Evolutionary conservation across 495 filamentous ascomycete species (phyloP).

Genomic region (Aspergillus sclerotiicarbonarius): DNA sequence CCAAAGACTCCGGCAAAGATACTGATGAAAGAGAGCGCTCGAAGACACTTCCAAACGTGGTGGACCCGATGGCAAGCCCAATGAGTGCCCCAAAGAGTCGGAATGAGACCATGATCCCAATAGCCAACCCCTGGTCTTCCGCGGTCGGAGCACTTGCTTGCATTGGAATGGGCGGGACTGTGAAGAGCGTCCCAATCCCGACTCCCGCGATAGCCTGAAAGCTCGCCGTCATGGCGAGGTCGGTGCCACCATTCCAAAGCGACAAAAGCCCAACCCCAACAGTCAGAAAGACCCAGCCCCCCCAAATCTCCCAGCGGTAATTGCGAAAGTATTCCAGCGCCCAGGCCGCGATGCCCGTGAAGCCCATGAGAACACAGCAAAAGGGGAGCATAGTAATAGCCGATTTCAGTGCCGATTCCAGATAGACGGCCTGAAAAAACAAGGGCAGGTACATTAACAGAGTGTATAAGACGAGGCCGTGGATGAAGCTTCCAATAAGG

Average conservation of each 20-base stretch:
- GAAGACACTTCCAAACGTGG: background rate
- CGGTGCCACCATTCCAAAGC: background rate
- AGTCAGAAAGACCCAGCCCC: background rate
- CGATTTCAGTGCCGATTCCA: background rate
- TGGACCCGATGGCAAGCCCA: constrained; percentile 1
- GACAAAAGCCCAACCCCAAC: background rate
- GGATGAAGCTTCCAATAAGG: background rate
- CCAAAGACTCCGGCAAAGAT: background rate
- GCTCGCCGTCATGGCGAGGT: background rate
- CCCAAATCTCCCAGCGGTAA: background rate
- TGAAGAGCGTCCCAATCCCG: background rate
- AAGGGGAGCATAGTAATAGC: background rate
- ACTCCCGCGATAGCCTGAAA: background rate
- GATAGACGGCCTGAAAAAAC: background rate
- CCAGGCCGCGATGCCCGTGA: background rate
- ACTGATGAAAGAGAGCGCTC: background rate
- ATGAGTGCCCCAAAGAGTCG: background rate
- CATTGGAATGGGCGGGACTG: background rate
- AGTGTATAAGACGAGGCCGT: background rate
- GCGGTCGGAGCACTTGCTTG: background rate
- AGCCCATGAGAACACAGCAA: background rate
- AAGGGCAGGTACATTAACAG: background rate
- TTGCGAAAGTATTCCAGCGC: background rate
- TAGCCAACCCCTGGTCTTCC: background rate
- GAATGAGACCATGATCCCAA: background rate